These are phyloP conservation scores for Lactarius pseudohatsudake DNA, from an alignment of 768 basidiomycete species.

Conservation along the genomic window DNA sequence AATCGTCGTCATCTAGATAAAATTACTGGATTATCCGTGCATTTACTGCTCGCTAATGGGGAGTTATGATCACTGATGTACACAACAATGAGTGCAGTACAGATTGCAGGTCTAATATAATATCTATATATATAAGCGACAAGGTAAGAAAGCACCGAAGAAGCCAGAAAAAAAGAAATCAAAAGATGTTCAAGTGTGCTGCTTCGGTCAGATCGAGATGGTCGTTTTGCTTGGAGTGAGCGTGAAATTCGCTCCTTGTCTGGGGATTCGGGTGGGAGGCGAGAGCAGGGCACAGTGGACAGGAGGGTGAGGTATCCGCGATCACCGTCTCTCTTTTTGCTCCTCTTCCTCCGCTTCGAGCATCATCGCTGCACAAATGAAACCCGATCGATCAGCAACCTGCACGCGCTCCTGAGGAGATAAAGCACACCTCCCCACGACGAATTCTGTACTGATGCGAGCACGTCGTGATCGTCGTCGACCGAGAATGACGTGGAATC, in stretches of 20 bases:
- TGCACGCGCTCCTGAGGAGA: neutral
- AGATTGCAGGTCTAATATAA: constrained; percentile 20
- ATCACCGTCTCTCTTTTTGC: constrained; percentile 16
- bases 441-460: constrained; percentile 63
- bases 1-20: neutral
- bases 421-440: constrained; percentile 63
- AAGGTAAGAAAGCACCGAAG: neutral
- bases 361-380: constrained; percentile 41
- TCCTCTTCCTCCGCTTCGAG: constrained; percentile 48
- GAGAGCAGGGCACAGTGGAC: neutral
- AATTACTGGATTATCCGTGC: constrained; percentile 21
- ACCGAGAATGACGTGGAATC: constrained; percentile 28
- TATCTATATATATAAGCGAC: constrained; percentile 9
- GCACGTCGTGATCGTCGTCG: constrained; percentile 45
- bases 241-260: neutral
- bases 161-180: neutral
- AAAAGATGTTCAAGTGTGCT: neutral
- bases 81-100: constrained; percentile 26
- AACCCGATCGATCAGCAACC: neutral
- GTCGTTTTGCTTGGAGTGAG: neutral
- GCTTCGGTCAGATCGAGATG: neutral
- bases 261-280: neutral
- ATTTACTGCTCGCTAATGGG: constrained; percentile 3
- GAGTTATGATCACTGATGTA: constrained; percentile 2
- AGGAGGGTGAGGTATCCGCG: neutral